A percentile compares a stretch with the other conserved stretches of the same genome.
Conservation (phyloP, 345 rosid species). For the Pelargonium nanum region DNA sequence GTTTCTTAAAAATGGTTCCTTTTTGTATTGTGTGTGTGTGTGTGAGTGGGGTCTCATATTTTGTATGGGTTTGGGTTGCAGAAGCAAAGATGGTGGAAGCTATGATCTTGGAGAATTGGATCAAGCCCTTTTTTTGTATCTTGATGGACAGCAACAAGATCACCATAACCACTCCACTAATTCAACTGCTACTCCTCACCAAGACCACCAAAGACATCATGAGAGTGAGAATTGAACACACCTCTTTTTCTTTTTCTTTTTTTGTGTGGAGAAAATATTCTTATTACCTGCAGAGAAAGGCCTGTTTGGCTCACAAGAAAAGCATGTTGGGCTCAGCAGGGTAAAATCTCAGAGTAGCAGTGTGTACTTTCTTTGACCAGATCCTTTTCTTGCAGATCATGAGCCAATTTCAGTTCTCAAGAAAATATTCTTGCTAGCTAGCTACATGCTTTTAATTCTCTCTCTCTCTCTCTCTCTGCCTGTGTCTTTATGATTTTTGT, state of each 20-base stretch:
- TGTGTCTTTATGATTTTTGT: no score
- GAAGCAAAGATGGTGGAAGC: conserved; percentile 30
- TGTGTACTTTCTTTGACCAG: conserved; percentile 75
- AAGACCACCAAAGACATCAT: no score
- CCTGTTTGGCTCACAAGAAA: conserved; percentile 42
- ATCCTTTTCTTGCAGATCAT: conserved; percentile 24
- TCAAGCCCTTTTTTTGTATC: conserved; percentile 87
- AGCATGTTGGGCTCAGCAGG: conserved; percentile 36
- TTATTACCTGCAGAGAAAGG: conserved; percentile 11
- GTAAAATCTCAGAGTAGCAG: conserved; percentile 26
- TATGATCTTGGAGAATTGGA: conserved; percentile 90
- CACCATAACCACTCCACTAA: not conserved
- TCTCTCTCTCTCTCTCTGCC: conserved; percentile 9
- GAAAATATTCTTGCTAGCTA: conserved; percentile 1
- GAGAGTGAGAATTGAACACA: no score
- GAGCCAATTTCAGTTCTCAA: conserved; percentile 3
- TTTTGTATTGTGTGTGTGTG: not conserved
- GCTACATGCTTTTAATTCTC: conserved; percentile 2
- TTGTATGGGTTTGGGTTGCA: conserved; percentile 6
- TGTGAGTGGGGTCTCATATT: not conserved
- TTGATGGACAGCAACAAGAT: conserved; percentile 71
- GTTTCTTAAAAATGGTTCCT: not conserved
- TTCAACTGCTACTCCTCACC: not conserved
- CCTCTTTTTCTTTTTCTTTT: conserved; percentile 11
- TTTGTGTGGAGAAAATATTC: conserved; percentile 17